Evolutionary conservation across 2,329 filamentous ascomycete species (phyloP), one percentile per base, ranked within the genome.

Genomic region (Colletotrichum spinosum): DNA sequence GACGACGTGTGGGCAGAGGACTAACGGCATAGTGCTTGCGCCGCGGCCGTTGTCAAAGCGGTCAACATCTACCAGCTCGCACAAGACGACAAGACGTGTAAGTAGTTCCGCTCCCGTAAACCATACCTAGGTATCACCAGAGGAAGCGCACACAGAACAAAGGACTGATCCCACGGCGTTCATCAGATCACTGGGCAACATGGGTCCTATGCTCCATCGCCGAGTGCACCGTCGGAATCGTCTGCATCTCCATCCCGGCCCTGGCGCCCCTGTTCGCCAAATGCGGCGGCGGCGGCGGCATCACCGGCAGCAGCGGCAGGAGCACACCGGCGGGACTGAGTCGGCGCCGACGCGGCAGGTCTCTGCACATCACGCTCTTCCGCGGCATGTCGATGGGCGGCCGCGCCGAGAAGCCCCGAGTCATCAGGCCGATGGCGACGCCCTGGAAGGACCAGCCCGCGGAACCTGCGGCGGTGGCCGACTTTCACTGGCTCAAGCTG

Each of bases 171-270:
- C 6, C 17, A 17, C 12, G 15, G 3, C 6, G 2, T 25, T 25
- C 25, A 25, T 25, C 4, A 77, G 75, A 73, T 59, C 70, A 71
- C 58, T 69, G 76, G 37, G 71, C 72, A 15, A 66, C 68, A 0
- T 72, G 72, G 50, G 68, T 76, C 49, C 69, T 75, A 60, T 76
- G 74, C 73, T 73, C 74, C 7, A 68, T 75, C 37, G 70, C 75
- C 37, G 75, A 77, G 62, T 72, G 72, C 53, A 72, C 71, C 35
- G 67, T 77, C 11, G 74, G 72, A 51, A 77, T 77, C 62, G 69
- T 75, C 38, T 76, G 74, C 65, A 74, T 74, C 9, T 77, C 75
- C 7, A 65, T 77, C n/a, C 75, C 75, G 4, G 71, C 72, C 8
- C 69, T 77, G 38, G 65, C 73, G 7, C 73, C 73, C 2, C 64